Base-by-base conservation (phyloP, 805 yeast genomes). In the Saturnispora bothae region DNA sequence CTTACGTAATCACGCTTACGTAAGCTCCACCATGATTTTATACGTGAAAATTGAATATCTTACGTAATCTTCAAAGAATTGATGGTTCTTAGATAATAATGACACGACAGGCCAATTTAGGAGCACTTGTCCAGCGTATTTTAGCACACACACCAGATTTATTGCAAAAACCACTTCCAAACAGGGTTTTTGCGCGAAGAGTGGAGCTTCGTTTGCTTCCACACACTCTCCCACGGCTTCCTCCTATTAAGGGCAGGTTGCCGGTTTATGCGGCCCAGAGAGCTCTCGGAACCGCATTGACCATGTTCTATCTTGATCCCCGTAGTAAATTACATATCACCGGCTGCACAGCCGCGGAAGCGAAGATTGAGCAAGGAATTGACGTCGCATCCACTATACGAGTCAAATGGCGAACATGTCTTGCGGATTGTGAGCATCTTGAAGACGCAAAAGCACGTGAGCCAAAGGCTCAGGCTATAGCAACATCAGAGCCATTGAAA, bases 161-260 rank as follows among this genome's bases (percentile, higher is more conserved):
- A 20, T 54, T 79, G 5, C 59, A 61, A 15, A 52, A 53, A 18
- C 54, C 72, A 5, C 53, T 78, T 2, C 71, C 76, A 5, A 52
- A 63, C 16, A 55, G 56, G 4, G 48, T 62, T 8, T 42, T 80
- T 8, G 66, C 75, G 25, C 55, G 62, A 1, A 60, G 70, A 18
- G 60, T 81, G 2, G 53, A 64, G 5, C 60, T 81, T 18, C 55
- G 83, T 13, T 57, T 81, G 1, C 64, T 76, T 27, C 86, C 86
- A 0, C 59, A 67, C 1, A 68, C 71, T 32, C 66, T 65, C 34
- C 66, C 75, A 0, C 68, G 66, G 42, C 46, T 77, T 12, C 86
- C 86, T 3, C 57, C 59, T 10, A 55, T 80, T 20, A 66, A 67
- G 36, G 84, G 86, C 1, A 65, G 59, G 15, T 60, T 66, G 14